A percentile compares a stretch with the other conserved stretches of the same genome.
phyloP scores from a whole-genome alignment of 1,284 basidiomycete genomes.

The Chondrostereum purpureum region DNA sequence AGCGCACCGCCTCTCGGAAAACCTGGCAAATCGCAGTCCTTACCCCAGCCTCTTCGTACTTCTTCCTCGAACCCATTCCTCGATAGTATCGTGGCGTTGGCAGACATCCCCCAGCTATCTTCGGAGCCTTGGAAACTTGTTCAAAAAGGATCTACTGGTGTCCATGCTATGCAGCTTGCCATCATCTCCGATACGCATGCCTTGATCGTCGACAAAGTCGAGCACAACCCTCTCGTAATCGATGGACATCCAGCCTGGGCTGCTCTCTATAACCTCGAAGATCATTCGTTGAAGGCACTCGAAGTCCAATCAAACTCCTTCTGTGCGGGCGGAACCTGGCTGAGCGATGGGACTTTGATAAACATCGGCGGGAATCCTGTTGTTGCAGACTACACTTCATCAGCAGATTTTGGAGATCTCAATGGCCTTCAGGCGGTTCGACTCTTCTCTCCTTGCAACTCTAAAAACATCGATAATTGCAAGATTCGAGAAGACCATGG shows the following conservation, averaged over 20 bases:
- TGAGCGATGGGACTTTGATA: conserved; percentile 68
- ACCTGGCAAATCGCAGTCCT: neutral
- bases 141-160: conserved; percentile 67
- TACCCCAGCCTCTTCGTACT: neutral
- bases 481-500: conserved; percentile 60
- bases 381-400: conserved; percentile 50
- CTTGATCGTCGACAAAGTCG: conserved; percentile 77
- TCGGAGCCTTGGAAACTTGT: conserved; percentile 37
- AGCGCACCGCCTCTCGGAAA: conserved; percentile 14
- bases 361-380: conserved; percentile 77
- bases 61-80: neutral
- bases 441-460: conserved; percentile 64
- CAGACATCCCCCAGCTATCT: conserved; percentile 1
- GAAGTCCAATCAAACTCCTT: conserved; percentile 77
- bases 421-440: conserved; percentile 73
- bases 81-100: neutral
- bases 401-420: conserved; percentile 70
- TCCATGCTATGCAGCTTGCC: conserved; percentile 74
- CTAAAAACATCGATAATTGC: conserved; percentile 41
- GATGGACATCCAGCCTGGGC: conserved; percentile 76
- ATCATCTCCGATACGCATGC: conserved; percentile 68
- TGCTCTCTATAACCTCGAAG: conserved; percentile 63
- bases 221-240: conserved; percentile 72
- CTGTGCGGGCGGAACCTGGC: conserved; percentile 77
- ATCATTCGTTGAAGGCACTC: conserved; percentile 57